Conservation (phyloP, 331 rosid genomes). For the Prunus yedoensis region DNA sequence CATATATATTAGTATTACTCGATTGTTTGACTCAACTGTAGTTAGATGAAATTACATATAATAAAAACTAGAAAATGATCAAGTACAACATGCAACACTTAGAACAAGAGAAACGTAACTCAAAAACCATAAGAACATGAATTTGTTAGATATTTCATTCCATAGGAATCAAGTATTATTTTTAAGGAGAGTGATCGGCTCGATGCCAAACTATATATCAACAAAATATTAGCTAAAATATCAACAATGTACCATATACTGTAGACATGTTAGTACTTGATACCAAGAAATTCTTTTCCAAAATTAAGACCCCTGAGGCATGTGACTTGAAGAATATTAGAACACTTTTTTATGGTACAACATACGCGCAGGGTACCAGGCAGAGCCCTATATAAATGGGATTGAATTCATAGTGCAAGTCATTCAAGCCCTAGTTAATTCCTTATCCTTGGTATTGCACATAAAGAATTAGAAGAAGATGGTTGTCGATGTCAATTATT, state of each 20-base stretch:
- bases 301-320: too few species aligned
- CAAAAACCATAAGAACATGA: background rate
- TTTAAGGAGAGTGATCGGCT: background rate
- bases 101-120: background rate
- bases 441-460: background rate
- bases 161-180: too few species aligned
- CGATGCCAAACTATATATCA: too few species aligned
- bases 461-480: background rate
- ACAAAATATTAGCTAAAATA: too few species aligned
- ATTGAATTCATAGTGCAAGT: too few species aligned
- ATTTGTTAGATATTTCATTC: background rate
- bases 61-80: background rate
- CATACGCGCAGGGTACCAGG: background rate
- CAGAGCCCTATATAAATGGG: background rate
- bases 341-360: background rate
- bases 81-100: background rate
- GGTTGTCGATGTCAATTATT: background rate
- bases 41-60: too few species aligned
- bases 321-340: background rate
- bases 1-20: background rate
- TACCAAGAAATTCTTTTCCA: too few species aligned
- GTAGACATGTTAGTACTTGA: too few species aligned
- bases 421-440: background rate
- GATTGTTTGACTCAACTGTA: too few species aligned
- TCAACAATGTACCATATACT: too few species aligned